A percentile compares a stretch with the other conserved stretches of the same genome.
Conservation (phyloP, 2,329 filamentous ascomycete species). For the Trichoderma citrinoviride region DNA sequence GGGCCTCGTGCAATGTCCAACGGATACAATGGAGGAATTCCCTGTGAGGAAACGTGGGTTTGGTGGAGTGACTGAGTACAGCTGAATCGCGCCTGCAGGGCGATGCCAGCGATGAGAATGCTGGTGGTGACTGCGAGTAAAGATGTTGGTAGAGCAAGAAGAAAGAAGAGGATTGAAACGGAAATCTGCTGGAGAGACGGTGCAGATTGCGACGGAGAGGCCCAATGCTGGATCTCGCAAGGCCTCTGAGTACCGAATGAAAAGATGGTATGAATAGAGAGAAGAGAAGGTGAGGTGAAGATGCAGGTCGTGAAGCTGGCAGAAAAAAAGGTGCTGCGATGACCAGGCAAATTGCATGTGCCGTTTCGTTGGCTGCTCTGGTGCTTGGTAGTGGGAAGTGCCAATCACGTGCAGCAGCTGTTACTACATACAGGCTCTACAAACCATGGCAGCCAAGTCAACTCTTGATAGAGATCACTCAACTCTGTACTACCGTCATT, state of each 20-base stretch:
- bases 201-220: not conserved
- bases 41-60: not conserved
- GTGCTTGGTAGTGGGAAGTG: not conserved
- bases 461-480: too few relatives aligned
- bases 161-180: not conserved
- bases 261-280: not conserved
- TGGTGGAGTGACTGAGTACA: slow-evolving; percentile 4
- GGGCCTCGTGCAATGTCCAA: not conserved
- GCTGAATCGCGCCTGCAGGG: not conserved
- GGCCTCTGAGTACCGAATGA: not conserved
- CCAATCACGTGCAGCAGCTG: slow-evolving; percentile 5
- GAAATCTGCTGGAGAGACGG: not conserved
- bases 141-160: not conserved
- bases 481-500: not conserved
- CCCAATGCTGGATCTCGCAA: not conserved
- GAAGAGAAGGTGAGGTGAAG: not conserved
- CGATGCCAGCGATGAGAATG: not conserved
- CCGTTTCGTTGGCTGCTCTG: not conserved
- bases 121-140: not conserved
- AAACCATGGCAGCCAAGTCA: too few relatives aligned
- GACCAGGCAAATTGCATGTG: not conserved
- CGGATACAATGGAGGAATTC: not conserved
- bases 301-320: not conserved
- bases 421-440: not conserved
- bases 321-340: not conserved